Evolutionary conservation across 1,284 basidiomycete genomes (phyloP), one percentile per base, ranked within the genome.

Genomic region (Neonothopanus nambi): DNA sequence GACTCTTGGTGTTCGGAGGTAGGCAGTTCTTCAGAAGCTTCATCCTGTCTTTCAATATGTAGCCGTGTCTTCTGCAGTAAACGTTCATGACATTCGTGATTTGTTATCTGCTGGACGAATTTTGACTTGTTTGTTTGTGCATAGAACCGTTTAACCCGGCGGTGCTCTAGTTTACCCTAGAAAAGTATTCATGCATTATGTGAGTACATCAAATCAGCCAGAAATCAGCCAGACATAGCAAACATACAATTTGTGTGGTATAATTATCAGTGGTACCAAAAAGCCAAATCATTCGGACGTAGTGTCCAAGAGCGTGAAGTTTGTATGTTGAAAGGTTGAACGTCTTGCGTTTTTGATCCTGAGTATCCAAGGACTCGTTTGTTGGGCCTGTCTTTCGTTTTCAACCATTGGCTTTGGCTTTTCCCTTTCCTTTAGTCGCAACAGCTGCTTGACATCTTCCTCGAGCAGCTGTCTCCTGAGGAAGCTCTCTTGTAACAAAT

Each of bases 271-370:
- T 68, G 18, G 65, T 62, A 0, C 72, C 67, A 59, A 67, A 71
- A 15, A 63, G 55, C 11, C 52, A 55, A 23, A 75, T 73, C 1
- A 60, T 55, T 3, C 8, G 20, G 1, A 58, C 57, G 41, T 71
- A 72, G 42, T 76, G 70, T 0, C 66, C 69, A 3, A 74, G 55
- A 0, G 66, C 61, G 59, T 75, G 73, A 41, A 63, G 63, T 52
- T 74, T 74, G 56, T 66, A 66, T 1, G 65, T 40, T 15, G 59
- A 61, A 12, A 68, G 57, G 42, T 71, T 71, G 24, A 70, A 63
- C 62, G 45, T 69, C 63, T 41, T n/a, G 65, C 64, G 65, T 37
- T 39, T 49, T 18, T 41, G 63, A 3, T 69, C 48, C 36, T 59
- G 57, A 17, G 46, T 26, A 3, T 63, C 48, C 0, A 62, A 1